Evolutionary conservation across 768 basidiomycete species (phyloP), one percentile per base, ranked within the genome.

Genomic region (Lactifluus rugatus): DNA sequence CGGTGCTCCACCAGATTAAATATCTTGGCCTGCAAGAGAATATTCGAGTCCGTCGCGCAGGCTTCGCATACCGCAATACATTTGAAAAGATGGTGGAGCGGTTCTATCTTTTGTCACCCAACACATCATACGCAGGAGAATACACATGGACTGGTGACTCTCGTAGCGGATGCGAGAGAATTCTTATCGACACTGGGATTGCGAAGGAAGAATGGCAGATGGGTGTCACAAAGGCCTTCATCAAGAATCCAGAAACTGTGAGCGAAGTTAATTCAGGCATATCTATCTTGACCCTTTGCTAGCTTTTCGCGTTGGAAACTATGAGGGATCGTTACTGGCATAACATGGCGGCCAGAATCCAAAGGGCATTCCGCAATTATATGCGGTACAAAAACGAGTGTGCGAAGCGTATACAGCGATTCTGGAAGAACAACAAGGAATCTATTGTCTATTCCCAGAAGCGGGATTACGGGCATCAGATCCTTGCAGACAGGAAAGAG

Each of bases 301-400:
- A 97, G 92, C 81, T 99, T 21, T 99, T 99, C 70, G 96, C 95
- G 13, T 75, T 99, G 56, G 96, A 99, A 75, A 94, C 92, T 7
- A 98, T 98, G 92, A 85, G 96, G 52, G 96, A 99, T 70, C 84
- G 89, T 53, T 99, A 98, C 71, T 99, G 96, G 96, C 96, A 99
- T 71, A 98, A 97, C 71, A 99, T 99, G 96, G 96, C 96, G 0
- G 82, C 74, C 25, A 87, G 96, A 46, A 99, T 99, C 52, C 96
- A 99, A 71, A 85, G 96, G 34, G 93, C 93, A 5, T 99, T 85
- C 81, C 80, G 95, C 58, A 95, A 96, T 69, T 96, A 96, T 70
- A 81, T 94, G 80, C 83, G 95, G 9, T 91, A 96, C 73, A 93
- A 89, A 72, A 82, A 93, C 65, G 96, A 97, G 68, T 95, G 92